These are phyloP conservation scores for Durotheca rogersii DNA, from an alignment of 495 filamentous ascomycete species.

Conservation along the genomic window DNA sequence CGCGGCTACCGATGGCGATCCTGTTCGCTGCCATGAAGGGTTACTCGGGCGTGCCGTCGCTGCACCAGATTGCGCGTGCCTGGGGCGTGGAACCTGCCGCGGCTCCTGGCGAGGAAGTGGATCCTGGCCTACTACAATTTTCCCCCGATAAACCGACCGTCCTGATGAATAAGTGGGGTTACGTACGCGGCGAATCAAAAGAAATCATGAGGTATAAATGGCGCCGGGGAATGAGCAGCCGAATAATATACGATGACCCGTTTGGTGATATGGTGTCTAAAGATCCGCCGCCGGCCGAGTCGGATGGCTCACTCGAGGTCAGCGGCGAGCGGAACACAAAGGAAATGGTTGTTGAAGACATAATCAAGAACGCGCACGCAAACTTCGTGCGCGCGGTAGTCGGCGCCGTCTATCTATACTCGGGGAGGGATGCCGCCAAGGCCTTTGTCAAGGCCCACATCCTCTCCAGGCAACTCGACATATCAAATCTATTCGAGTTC, in stretches of 20 bases:
- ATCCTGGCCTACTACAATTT: conserved; percentile 91
- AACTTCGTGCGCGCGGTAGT: conserved; percentile 77
- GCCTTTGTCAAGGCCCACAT: conserved; percentile 81
- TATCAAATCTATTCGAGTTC: conserved; percentile 79
- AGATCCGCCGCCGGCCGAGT: conserved; percentile 3
- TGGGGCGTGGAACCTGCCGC: conserved; percentile 90
- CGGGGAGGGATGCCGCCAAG: conserved; percentile 66
- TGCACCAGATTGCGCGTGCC: conserved; percentile 68
- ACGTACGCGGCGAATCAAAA: conserved; percentile 39
- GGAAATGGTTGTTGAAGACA: conserved; percentile 21
- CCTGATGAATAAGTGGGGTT: conserved; percentile 44
- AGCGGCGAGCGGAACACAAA: conserved; percentile 27
- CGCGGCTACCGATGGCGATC: conserved; percentile 81
- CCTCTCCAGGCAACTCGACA: conserved; percentile 73
- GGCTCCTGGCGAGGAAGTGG: conserved; percentile 83
- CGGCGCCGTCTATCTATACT: conserved; percentile 83
- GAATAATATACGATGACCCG: conserved; percentile 74
- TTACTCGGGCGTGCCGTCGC: conserved; percentile 70
- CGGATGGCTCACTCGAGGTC: conserved; percentile 20
- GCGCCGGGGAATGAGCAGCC: conserved; percentile 68
- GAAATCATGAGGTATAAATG: conserved; percentile 53
- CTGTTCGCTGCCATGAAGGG: conserved; percentile 80
- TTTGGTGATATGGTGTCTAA: conserved; percentile 63
- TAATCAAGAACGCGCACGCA: conserved; percentile 45
- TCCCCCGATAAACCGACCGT: conserved; percentile 59